Percentiles rank a stretch among this genome's conserved stretches.
Evolutionary conservation across 108 stramenopile species (phyloP).

Genomic region (Nitzschia sp.): DNA sequence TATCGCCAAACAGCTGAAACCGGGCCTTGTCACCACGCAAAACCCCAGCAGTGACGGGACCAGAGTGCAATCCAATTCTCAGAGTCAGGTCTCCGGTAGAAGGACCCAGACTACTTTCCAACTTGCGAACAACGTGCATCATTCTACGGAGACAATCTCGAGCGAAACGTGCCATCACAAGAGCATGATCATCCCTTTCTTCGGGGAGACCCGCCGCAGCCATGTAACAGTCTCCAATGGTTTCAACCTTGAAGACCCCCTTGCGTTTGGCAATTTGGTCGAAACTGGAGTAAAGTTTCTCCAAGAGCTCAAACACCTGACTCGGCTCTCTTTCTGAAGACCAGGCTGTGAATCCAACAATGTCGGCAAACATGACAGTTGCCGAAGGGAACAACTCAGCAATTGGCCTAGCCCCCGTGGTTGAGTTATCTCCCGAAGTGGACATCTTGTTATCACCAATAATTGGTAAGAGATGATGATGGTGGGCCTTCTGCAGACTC

Average conservation of each 20-base stretch:
- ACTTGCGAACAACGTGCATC: background rate
- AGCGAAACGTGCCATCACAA: conserved; percentile 11
- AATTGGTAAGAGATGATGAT: background rate
- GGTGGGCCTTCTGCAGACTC: background rate
- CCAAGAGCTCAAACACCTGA: conserved; percentile 6
- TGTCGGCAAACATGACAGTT: conserved; percentile 16
- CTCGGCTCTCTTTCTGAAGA: conserved; percentile 5
- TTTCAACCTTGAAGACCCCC: conserved; percentile 13
- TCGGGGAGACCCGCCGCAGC: conserved; percentile 1
- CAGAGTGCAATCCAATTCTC: conserved; percentile 11
- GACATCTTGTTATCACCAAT: background rate
- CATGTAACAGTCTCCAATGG: conserved; percentile 12
- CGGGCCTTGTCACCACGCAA: conserved; percentile 5
- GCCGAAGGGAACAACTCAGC: conserved; percentile 40
- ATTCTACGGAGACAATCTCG: background rate
- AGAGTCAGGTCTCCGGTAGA: background rate
- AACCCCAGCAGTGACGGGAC: conserved; percentile 7
- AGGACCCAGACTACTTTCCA: conserved; percentile 7
- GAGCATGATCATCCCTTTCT: background rate
- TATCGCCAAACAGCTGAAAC: background rate
- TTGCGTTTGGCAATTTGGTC: background rate
- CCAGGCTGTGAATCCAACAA: conserved; percentile 20
- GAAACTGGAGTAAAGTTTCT: background rate
- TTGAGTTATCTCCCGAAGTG: background rate
- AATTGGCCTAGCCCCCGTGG: conserved; percentile 6